Evolutionary conservation across 495 filamentous ascomycete genomes (phyloP).

Genomic region (Penicillium turbatum): DNA sequence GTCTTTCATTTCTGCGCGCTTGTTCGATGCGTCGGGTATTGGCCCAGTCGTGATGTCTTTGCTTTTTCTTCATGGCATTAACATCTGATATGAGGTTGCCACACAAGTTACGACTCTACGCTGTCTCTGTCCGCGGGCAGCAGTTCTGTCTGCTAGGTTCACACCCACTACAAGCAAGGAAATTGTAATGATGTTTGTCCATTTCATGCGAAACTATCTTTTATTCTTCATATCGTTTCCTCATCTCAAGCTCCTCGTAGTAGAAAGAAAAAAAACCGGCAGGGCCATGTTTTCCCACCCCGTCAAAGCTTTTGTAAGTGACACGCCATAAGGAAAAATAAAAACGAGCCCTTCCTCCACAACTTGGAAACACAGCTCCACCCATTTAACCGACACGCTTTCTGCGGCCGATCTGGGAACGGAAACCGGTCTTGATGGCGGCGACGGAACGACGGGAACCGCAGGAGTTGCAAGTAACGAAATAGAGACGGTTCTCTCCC

Average conservation of each 20-base stretch:
- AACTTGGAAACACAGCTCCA: conserved; percentile 11
- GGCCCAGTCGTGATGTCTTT: too few relatives aligned
- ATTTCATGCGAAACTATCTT: conserved; percentile 25
- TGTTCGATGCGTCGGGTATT: too few relatives aligned
- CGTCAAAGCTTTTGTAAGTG: conserved; percentile 13
- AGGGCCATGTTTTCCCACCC: conserved; percentile 12
- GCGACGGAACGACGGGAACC: conserved; percentile 86
- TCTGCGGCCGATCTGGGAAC: conserved; percentile 94
- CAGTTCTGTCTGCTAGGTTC: neutral
- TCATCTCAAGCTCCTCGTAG: conserved; percentile 14
- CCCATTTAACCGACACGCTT: conserved; percentile 50
- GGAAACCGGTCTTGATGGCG: conserved; percentile 99
- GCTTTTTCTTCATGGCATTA: too few relatives aligned
- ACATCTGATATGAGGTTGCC: too few relatives aligned
- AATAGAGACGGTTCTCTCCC: conserved; percentile 93
- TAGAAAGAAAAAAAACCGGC: conserved; percentile 12
- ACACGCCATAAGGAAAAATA: conserved; percentile 25
- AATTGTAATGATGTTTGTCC: conserved; percentile 14
- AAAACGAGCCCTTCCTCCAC: conserved; percentile 20
- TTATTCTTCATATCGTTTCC: conserved; percentile 22
- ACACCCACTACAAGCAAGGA: neutral
- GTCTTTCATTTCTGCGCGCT: too few relatives aligned
- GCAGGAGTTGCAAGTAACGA: conserved; percentile 83
- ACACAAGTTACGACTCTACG: too few relatives aligned
- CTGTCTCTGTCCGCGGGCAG: too few relatives aligned